Base-by-base conservation (phyloP, 441 rosid species). In the Mallotus japonicus region DNA sequence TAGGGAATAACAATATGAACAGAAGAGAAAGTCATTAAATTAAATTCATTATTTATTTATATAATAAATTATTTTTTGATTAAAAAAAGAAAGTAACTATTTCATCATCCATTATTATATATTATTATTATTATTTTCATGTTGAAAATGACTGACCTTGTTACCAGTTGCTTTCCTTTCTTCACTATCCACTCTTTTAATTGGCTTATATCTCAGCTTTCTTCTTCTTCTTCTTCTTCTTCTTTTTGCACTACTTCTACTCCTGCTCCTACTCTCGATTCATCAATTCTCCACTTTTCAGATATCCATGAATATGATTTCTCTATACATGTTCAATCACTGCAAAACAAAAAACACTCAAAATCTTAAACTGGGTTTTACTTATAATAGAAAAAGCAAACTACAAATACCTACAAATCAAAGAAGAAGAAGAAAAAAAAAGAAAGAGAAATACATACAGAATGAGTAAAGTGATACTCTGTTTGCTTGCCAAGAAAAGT, bases 401-500 rank as follows among this genome's bases (percentile, higher is more conserved):
- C n/a, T n/a, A 28, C 32, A 28, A 28, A 28, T 28, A 28, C 32
- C 32, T 28, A 28, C 32, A 28, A 28, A 28, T 28, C 32, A 28
- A 28, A 28, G 32, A 28, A 28, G 32, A 28, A 28, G 34, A 32
- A 55, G n/a, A 22, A 44, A 13, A 15, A 37, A 40, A 44, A 3
- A 54, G 44, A 66, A 16, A 46, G 13, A 46, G 13, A 22, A 51
- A 44, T 28, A 28, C 32, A 70, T 3, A 37, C 6, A 62, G 55
- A 28, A 1, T 28, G 34, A 47, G 50, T 54, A 72, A 74, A 77
- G 79, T 40, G 63, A 46, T 49, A 22, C 64, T 76, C 77, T 72
- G 84, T 75, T 79, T 75, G 82, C 73, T 75, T 77, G 73, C 73
- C 24, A 58, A 73, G 85, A 79, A 84, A 80, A 28, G 70, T 32